Percentiles rank a stretch among this genome's conserved stretches.
Conservation (phyloP, 345 rosid genomes). For the Eucalyptus victrix region DNA sequence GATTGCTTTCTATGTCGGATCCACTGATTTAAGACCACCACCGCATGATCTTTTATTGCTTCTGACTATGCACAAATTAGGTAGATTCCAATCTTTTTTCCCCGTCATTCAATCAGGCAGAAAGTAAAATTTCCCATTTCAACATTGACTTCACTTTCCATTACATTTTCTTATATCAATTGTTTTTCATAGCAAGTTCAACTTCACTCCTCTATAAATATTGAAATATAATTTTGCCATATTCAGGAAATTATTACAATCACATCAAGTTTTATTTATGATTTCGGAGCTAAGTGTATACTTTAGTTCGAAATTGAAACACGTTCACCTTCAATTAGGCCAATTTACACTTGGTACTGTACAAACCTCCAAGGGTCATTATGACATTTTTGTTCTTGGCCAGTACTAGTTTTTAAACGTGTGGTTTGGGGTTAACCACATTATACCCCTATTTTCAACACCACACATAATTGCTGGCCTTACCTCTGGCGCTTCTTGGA, state of each 20-base stretch:
- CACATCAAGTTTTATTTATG: neutral
- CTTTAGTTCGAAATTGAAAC: neutral
- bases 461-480: neutral
- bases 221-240: neutral
- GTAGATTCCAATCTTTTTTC: neutral
- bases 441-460: neutral
- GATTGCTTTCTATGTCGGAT: neutral
- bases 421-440: neutral
- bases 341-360: neutral
- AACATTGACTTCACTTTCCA: neutral
- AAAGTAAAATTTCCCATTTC: neutral
- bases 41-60: neutral
- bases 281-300: neutral
- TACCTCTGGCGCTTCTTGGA: neutral
- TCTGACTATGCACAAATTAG: neutral
- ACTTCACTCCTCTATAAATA: neutral
- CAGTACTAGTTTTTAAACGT: neutral
- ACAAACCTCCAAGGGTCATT: neutral
- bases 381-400: neutral
- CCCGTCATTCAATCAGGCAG: neutral
- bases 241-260: neutral
- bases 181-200: accelerated
- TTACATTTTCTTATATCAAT: neutral
- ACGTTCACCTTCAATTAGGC: neutral
- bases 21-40: neutral